Base-by-base conservation (phyloP, 305 asterid genomes). In the Fraxinus sp. region DNA sequence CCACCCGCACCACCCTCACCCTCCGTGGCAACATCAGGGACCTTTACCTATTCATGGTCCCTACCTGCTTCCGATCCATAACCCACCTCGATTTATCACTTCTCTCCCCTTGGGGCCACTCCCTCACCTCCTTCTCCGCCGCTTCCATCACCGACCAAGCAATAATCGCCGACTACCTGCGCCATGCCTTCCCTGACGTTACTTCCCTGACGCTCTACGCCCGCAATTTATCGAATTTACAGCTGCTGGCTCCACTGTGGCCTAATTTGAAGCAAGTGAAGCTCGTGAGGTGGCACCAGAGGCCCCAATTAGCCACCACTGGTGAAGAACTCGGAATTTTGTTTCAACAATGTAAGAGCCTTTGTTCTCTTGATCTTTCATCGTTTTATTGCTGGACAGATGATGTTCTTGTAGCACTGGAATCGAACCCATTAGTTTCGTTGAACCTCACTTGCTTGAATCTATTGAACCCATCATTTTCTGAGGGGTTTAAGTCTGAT, bases 211-310 rank as follows among this genome's bases (percentile, higher is more conserved):
- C 91, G 26, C 35, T 96, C 85, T 94, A 93, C 41, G 93, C 95
- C 16, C 86, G 98, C 7, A 85, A 91, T 85, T 87, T 89, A 0
- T 80, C 86, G 4, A 87, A 89, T 11, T 83, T 94, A 8, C 89
- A 86, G 80, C 86, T 90, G 14, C 55, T 93, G 0, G 83, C 91
- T 9, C 79, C 94, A 6, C 90, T 83, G 77, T 96, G 97, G 97
- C 90, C 85, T 0, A 18, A 30, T n/a, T 75, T 92, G 81, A 66
- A 82, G 55, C 88, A 79, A 87, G 82, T 91, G 11, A 96, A 91
- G 91, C 97, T 96, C 82, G 97, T 94, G 71, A 84, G 99, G 0
- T 96, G 97, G 97, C 99, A 96, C 87, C 98, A 92, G 87, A 88
- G 99, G 1, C 98, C 99, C 0, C 97, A 90, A 39, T 13, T 84